A percentile compares a stretch with the other conserved stretches of the same genome.
Conservation (phyloP, 1,284 basidiomycete species). For the Moesziomyces parantarcticus region DNA sequence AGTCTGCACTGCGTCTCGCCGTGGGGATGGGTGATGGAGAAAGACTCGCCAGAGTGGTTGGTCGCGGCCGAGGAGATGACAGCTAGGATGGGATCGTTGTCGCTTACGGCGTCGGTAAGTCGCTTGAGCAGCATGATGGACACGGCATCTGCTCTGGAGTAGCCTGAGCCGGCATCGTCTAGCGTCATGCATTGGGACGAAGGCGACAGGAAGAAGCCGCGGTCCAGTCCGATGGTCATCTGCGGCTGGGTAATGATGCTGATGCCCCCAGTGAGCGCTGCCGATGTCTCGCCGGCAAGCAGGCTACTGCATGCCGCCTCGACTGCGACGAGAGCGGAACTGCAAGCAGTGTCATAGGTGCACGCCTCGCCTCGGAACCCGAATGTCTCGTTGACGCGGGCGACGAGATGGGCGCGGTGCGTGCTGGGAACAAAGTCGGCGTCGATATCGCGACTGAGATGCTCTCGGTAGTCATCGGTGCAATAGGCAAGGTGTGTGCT, state of each 20-base stretch:
- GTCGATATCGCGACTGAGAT: slow-evolving; percentile 43
- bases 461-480: slow-evolving; percentile 50
- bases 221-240: slow-evolving; percentile 51
- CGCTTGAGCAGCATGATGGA: slow-evolving; percentile 49
- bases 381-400: slow-evolving; percentile 30
- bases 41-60: slow-evolving; percentile 51
- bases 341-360: slow-evolving; percentile 52
- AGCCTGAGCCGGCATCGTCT: slow-evolving; percentile 47
- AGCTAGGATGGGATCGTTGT: slow-evolving; percentile 46
- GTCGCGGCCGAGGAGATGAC: slow-evolving; percentile 45
- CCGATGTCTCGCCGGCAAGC: slow-evolving; percentile 20
- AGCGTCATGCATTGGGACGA: slow-evolving; percentile 53
- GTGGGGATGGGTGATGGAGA: slow-evolving; percentile 54
- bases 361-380: slow-evolving; percentile 46
- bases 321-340: slow-evolving; percentile 48
- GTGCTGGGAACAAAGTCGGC: slow-evolving; percentile 31
- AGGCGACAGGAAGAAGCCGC: slow-evolving; percentile 51
- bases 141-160: slow-evolving; percentile 49
- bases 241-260: slow-evolving; percentile 53
- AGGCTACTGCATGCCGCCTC: slow-evolving; percentile 47
- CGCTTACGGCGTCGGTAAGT: slow-evolving; percentile 37
- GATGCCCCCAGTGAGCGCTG: slow-evolving; percentile 48
- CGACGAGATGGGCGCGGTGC: slow-evolving; percentile 41
- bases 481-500: slow-evolving; percentile 47
- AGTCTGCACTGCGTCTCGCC: slow-evolving; percentile 41